Conservation (phyloP, 2,329 filamentous ascomycete genomes). For the Pseudocercospora pini-densiflorae region DNA sequence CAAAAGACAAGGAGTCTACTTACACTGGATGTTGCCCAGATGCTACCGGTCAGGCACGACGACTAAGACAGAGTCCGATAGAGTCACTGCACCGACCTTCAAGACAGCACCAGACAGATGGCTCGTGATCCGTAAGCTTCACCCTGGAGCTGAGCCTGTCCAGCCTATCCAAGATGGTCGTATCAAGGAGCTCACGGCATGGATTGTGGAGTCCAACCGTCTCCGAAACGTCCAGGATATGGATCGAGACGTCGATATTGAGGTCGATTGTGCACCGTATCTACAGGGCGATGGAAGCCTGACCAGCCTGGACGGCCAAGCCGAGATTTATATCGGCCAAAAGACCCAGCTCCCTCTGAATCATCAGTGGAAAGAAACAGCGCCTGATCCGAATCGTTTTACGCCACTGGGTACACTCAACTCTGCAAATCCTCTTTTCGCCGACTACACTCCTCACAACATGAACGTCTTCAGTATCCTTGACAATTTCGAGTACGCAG, state of each 20-base stretch:
- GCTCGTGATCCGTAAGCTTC: constrained; percentile 18
- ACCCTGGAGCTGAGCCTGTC: constrained; percentile 2
- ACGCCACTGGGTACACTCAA: constrained; percentile 3
- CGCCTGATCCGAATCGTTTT: not conserved
- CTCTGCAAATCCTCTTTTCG: constrained; percentile 19
- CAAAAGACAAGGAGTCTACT: constrained; percentile 6
- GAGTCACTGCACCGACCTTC: constrained; percentile 8
- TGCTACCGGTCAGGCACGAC: constrained; percentile 9
- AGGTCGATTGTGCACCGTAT: constrained; percentile 15
- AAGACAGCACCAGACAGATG: constrained; percentile 15
- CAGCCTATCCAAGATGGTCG: not conserved
- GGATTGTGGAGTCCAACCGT: constrained; percentile 19
- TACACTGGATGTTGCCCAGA: constrained; percentile 13
- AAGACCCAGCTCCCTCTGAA: not conserved
- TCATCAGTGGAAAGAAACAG: constrained; percentile 2
- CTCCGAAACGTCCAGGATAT: constrained; percentile 16
- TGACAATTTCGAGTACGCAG: constrained; percentile 13
- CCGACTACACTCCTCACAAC: constrained; percentile 15
- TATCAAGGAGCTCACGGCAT: constrained; percentile 9
- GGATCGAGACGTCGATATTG: constrained; percentile 11
- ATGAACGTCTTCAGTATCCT: constrained; percentile 18
- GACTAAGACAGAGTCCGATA: not conserved
- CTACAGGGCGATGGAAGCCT: not conserved
- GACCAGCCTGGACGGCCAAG: constrained; percentile 8
- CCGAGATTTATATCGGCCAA: constrained; percentile 12